Percentiles rank a stretch among this genome's conserved stretches.
phyloP scores from a whole-genome alignment of 2,329 filamentous ascomycete genomes.

The Cladosporium cucumerinum region DNA sequence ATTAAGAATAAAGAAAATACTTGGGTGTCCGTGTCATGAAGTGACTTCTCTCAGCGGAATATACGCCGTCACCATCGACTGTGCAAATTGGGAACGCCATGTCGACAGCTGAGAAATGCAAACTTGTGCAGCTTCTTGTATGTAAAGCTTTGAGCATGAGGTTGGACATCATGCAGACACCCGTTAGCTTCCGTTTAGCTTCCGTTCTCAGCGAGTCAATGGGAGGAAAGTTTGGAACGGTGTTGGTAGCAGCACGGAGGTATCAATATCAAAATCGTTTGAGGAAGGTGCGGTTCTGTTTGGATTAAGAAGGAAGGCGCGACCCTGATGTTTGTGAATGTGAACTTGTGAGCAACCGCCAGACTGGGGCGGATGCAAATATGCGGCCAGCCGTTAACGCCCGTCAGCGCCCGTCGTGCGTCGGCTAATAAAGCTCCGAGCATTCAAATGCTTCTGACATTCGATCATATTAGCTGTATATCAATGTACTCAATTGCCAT shows the following conservation, averaged over 20 bases:
- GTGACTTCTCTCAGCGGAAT: too few relatives aligned
- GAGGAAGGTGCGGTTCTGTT: background rate
- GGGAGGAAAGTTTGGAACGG: background rate
- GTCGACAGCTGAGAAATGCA: background rate
- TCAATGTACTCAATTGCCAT: too few relatives aligned
- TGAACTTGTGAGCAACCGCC: background rate
- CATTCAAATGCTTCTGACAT: background rate
- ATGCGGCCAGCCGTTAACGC: background rate
- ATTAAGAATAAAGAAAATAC: too few relatives aligned
- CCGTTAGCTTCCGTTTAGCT: background rate
- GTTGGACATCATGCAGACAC: background rate
- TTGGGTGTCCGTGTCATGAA: too few relatives aligned
- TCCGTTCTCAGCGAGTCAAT: background rate
- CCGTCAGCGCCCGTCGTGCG: background rate
- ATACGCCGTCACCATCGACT: too few relatives aligned
- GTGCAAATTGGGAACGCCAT: background rate
- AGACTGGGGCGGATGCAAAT: background rate
- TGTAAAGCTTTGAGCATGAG: background rate
- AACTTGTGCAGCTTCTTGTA: background rate
- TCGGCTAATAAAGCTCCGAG: background rate
- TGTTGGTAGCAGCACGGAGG: background rate
- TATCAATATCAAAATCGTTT: background rate
- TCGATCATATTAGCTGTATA: background rate
- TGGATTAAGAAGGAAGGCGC: background rate
- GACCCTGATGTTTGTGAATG: background rate